Evolutionary conservation across 2,329 filamentous ascomycete species (phyloP), one percentile per base, ranked within the genome.

Genomic region (Spiromastix sp.): DNA sequence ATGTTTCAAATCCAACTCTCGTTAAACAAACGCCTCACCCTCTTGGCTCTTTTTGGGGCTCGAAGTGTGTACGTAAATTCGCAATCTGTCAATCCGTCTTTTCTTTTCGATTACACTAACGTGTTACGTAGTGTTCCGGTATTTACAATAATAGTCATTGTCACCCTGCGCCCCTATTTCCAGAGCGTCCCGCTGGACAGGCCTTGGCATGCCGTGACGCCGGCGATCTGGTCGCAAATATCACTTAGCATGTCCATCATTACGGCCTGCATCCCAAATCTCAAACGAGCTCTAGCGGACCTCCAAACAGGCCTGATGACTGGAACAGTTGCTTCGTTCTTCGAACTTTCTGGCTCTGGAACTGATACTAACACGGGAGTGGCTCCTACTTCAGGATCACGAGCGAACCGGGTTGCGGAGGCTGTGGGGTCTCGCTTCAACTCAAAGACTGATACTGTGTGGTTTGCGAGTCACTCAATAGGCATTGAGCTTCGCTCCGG

Each of bases 221-320:
- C 45, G 8, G 37, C 42, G n/a, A 43, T 49, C 18, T 51, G 46
- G 42, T 39, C 39, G 3, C 41, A 43, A 17, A 42, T 42, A 21
- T 38, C 42, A 11, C 25, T 51, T 15, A 42, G 42, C 32, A 27
- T 43, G n/a, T 46, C 46, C 12, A 45, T 52, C 39, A 40, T 52
- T 21, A 46, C 49, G 2, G 41, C 49, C 9, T 51, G 48, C 31
- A 46, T 52, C 18, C 49, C 49, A 5, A 39, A 40, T 15, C 31
- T 46, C 11, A 42, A 41, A 29, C 47, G 42, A 6, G 44, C 50
- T 29, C 40, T 52, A 10, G 42, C 46, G 27, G 45, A 47, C 31
- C 42, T 47, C 30, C 42, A 40, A 16, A 45, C 48, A 4, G 49
- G 49, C 4, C 38, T 51, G 17, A 50, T 47, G 37, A 40, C 40